Conservation (phyloP, 1,284 basidiomycete species). For the Blastosporella zonata region DNA sequence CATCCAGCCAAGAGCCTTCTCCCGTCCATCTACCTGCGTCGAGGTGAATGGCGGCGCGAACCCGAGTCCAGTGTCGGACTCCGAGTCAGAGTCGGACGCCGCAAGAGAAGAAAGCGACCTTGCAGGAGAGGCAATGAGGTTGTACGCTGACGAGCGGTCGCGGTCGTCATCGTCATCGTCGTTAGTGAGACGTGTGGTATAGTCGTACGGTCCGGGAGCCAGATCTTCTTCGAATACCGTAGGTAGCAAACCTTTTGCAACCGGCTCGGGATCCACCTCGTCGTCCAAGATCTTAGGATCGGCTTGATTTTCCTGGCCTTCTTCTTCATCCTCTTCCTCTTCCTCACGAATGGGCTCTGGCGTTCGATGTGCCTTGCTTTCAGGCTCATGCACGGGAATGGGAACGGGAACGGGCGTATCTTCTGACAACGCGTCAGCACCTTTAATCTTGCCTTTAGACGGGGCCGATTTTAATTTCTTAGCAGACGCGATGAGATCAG, state of each 20-base stretch:
- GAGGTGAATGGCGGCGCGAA: conserved; percentile 31
- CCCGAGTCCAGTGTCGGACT: conserved; percentile 14
- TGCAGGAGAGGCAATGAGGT: conserved; percentile 23
- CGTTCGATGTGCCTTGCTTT: background rate
- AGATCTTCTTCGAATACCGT: background rate
- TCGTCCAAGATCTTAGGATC: background rate
- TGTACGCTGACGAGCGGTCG: conserved; percentile 10
- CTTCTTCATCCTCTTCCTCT: too few species aligned
- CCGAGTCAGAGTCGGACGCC: conserved; percentile 24
- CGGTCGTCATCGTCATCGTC: conserved; percentile 6
- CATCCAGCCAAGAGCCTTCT: conserved; percentile 18
- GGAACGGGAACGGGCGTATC: background rate
- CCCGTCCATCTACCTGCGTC: conserved; percentile 24
- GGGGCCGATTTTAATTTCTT: conserved; percentile 14
- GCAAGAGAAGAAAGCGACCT: conserved; percentile 31
- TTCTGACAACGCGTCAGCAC: background rate
- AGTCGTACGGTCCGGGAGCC: conserved; percentile 8
- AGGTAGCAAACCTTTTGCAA: background rate
- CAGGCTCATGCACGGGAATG: background rate
- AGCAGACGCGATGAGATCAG: conserved; percentile 22
- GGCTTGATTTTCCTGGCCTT: too few species aligned
- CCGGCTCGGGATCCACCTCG: background rate
- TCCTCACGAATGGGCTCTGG: background rate
- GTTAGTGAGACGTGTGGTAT: conserved; percentile 3
- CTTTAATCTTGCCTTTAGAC: conserved; percentile 2